A percentile compares a stretch with the other conserved stretches of the same genome.
Conservation (phyloP, 495 filamentous ascomycete genomes). For the Beverwykella pulmonaria region DNA sequence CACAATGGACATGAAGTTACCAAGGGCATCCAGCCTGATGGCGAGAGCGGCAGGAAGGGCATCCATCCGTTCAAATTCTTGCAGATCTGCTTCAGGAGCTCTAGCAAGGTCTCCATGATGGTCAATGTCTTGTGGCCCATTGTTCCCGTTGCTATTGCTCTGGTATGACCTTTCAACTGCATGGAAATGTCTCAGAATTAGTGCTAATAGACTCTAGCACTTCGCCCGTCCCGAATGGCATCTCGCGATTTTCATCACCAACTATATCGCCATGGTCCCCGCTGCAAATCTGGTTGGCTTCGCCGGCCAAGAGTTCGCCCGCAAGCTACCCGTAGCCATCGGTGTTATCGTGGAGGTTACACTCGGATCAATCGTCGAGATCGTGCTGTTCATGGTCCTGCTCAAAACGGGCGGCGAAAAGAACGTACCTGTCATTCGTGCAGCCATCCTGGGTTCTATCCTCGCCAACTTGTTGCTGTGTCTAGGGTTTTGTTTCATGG, state of each 20-base stretch:
- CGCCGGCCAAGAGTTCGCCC: conserved; percentile 75
- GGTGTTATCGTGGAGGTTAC: conserved; percentile 79
- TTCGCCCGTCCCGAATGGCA: conserved; percentile 64
- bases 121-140: conserved; percentile 78
- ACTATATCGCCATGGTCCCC: conserved; percentile 83
- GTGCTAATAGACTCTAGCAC: conserved; percentile 44
- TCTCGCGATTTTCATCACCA: conserved; percentile 68
- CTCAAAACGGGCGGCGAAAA: conserved; percentile 51
- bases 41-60: conserved; percentile 66
- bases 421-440: conserved; percentile 70
- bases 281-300: conserved; percentile 87
- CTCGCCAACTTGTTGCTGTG: conserved; percentile 73
- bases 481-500: conserved; percentile 75
- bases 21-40: conserved; percentile 57
- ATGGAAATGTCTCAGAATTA: not conserved
- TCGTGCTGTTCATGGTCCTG: conserved; percentile 80
- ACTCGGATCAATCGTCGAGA: conserved; percentile 76
- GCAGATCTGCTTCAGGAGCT: conserved; percentile 61
- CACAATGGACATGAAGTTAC: conserved; percentile 52
- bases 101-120: conserved; percentile 57
- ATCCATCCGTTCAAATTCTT: conserved; percentile 64
- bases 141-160: conserved; percentile 66
- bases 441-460: conserved; percentile 80
- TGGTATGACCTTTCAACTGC: conserved; percentile 44
- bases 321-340: conserved; percentile 75